Conservation (phyloP, 805 yeast species). For the Pichia nakasei region DNA sequence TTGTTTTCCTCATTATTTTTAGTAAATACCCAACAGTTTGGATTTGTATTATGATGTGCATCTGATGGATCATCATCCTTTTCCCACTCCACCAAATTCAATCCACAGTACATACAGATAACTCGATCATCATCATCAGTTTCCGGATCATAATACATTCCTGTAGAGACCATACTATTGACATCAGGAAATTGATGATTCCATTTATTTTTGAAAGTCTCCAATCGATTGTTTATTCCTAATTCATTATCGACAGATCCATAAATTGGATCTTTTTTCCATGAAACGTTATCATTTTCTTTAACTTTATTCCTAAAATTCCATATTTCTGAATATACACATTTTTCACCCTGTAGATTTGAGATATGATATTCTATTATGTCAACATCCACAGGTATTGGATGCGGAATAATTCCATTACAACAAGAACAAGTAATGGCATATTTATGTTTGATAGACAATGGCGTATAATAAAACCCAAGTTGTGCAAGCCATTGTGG, state of each 20-base stretch:
- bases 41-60: conserved; percentile 3
- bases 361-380: conserved; percentile 4
- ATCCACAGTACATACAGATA: conserved; percentile 56
- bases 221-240: not conserved
- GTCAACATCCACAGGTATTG: conserved; percentile 3
- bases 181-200: conserved; percentile 30
- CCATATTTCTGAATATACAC: conserved; percentile 9
- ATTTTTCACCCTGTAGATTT: not conserved
- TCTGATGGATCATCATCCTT: conserved; percentile 36
- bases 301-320: conserved; percentile 1
- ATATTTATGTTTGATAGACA: conserved; percentile 4
- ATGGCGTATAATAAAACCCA: conserved; percentile 10
- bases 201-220: conserved; percentile 3
- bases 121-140: conserved; percentile 39
- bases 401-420: conserved; percentile 2
- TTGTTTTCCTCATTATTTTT: not conserved
- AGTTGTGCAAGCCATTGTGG: conserved; percentile 7
- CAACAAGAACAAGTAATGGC: conserved; percentile 9
- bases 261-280: conserved; percentile 4
- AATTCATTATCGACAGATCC: not conserved
- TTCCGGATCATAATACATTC: conserved; percentile 52
- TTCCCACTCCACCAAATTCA: conserved; percentile 67
- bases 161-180: conserved; percentile 40
- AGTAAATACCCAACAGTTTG: conserved; percentile 7
- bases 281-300: not conserved